These are phyloP conservation scores for Nannizziopsis barbatae DNA, from an alignment of 2,329 filamentous ascomycete genomes.

Conservation along the genomic window DNA sequence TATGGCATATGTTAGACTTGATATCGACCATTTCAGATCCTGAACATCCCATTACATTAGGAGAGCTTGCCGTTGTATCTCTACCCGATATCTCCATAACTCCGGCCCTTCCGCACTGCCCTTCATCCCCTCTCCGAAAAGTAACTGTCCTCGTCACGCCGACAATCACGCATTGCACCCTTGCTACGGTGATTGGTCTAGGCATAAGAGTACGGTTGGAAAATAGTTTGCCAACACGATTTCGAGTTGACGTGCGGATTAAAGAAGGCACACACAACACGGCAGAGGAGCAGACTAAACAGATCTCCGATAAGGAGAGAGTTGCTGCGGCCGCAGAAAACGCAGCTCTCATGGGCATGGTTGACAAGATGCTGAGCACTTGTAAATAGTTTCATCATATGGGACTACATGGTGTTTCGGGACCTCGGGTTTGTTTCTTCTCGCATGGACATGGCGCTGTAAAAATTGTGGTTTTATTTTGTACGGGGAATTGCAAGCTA, in stretches of 20 bases:
- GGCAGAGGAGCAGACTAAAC: slow-evolving; percentile 92
- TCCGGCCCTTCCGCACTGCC: slow-evolving; percentile 50
- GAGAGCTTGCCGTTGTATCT: slow-evolving; percentile 87
- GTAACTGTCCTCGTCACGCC: slow-evolving; percentile 87
- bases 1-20: slow-evolving; percentile 50
- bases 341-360: slow-evolving; percentile 71
- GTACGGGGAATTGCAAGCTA: not conserved
- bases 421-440: not conserved
- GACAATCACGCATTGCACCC: slow-evolving; percentile 91
- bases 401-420: not conserved
- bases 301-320: slow-evolving; percentile 89
- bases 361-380: slow-evolving; percentile 88
- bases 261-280: slow-evolving; percentile 95
- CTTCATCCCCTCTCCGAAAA: slow-evolving; percentile 52
- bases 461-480: not conserved
- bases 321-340: slow-evolving; percentile 94
- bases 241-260: slow-evolving; percentile 82
- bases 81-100: slow-evolving; percentile 82
- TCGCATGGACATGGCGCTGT: not conserved
- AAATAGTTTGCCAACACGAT: slow-evolving; percentile 80
- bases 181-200: slow-evolving; percentile 91
- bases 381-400: slow-evolving; percentile 46
- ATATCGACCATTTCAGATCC: slow-evolving; percentile 92
- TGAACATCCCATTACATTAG: slow-evolving; percentile 88
- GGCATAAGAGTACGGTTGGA: slow-evolving; percentile 86